phyloP scores from a whole-genome alignment of 768 basidiomycete species.

The Mycena capillaripes region DNA sequence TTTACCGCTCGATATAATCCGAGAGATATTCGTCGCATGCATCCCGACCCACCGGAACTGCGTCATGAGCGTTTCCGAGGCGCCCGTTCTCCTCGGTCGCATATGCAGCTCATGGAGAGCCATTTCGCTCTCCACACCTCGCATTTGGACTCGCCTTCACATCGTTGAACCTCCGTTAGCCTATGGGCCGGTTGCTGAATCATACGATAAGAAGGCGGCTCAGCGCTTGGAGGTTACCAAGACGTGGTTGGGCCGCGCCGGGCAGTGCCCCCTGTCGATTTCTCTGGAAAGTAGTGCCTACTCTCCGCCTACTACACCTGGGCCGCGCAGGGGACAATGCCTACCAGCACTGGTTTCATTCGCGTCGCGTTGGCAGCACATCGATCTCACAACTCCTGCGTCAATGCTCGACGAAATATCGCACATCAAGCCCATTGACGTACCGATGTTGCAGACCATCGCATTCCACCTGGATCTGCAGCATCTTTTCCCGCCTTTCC shows the following conservation, averaged over 20 bases:
- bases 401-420: background rate
- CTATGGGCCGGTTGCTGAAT: background rate
- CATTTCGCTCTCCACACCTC: conserved; percentile 40
- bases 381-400: background rate
- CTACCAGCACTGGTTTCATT: background rate
- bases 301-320: too few relatives aligned
- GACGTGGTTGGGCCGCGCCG: background rate
- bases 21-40: conserved; percentile 45
- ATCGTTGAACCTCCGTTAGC: conserved; percentile 15
- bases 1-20: conserved; percentile 41
- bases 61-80: conserved; percentile 32
- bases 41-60: conserved; percentile 35
- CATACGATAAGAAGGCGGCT: background rate
- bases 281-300: too few relatives aligned
- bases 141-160: conserved; percentile 40
- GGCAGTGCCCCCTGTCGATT: background rate
- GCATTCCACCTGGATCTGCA: background rate
- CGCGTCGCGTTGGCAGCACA: conserved; percentile 3
- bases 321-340: too few relatives aligned
- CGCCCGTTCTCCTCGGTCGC: conserved; percentile 42
- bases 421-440: background rate
- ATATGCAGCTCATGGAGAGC: conserved; percentile 46
- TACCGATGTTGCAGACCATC: background rate
- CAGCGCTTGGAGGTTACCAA: conserved; percentile 4
- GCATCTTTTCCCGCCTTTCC: too few relatives aligned